Percentiles rank a stretch among this genome's conserved stretches.
Conservation (phyloP, 2,329 filamentous ascomycete genomes). For the Penicillium frequentans region DNA sequence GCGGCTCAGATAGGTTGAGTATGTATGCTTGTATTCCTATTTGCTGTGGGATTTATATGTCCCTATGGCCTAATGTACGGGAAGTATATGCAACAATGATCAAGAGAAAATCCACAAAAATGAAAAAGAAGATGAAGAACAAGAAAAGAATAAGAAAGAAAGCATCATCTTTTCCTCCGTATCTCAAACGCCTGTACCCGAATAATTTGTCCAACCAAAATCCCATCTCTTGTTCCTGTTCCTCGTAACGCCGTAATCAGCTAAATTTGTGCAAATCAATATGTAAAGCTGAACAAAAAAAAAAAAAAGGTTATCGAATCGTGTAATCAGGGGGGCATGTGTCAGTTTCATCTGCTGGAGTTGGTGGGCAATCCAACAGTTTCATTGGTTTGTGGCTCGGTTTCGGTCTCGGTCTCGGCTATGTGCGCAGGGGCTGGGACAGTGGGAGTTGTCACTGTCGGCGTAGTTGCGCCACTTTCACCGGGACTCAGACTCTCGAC, state of each 20-base stretch:
- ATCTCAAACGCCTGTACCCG: constrained; percentile 12
- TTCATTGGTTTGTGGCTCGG: not conserved
- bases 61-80: constrained; percentile 13
- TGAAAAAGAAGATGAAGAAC: not conserved
- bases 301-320: not conserved
- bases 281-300: not conserved
- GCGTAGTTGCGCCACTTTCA: constrained; percentile 9
- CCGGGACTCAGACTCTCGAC: constrained; percentile 13
- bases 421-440: not conserved
- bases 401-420: not conserved
- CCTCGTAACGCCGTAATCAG: not conserved
- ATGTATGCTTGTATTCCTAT: not conserved
- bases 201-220: not conserved
- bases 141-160: not conserved
- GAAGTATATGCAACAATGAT: constrained; percentile 11
- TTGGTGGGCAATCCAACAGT: not conserved
- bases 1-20: not conserved
- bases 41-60: constrained; percentile 4
- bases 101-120: not conserved
- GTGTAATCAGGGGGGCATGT: not conserved
- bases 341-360: not conserved
- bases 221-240: not conserved
- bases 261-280: not conserved
- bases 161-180: constrained; percentile 3
- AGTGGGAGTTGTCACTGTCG: constrained; percentile 7